phyloP scores from a whole-genome alignment of 2,329 filamentous ascomycete species.

The Apiospora rasikravindrae region DNA sequence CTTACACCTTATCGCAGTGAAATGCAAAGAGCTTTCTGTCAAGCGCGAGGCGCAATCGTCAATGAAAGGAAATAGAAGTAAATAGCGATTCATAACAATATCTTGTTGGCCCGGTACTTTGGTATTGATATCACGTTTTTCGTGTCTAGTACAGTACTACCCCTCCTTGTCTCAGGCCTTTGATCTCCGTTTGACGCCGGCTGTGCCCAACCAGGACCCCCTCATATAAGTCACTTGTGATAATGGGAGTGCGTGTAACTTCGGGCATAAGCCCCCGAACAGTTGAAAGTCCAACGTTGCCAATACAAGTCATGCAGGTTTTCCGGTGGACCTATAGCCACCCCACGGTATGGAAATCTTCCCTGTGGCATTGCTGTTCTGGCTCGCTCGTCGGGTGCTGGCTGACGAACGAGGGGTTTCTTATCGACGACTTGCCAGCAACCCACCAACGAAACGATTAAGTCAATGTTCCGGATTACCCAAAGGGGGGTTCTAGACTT shows the following conservation, averaged over 20 bases:
- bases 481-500: conserved; percentile 1
- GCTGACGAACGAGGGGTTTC: neutral
- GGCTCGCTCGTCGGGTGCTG: too few species aligned
- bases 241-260: neutral
- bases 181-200: conserved; percentile 3
- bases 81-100: neutral
- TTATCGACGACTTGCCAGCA: neutral
- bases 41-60: neutral
- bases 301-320: neutral
- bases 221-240: neutral
- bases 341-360: neutral
- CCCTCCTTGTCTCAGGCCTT: conserved; percentile 13
- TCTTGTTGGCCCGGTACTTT: neutral
- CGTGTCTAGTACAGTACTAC: neutral
- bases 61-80: neutral
- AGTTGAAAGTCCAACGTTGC: neutral
- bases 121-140: neutral
- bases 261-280: conserved; percentile 1
- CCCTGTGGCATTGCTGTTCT: neutral
- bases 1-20: neutral
- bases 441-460: neutral
- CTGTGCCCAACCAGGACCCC: neutral
- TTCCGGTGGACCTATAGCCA: neutral
- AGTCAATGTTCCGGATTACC: neutral
- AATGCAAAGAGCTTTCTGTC: neutral